Conservation (phyloP, 2,329 filamentous ascomycete genomes). For the Ascochyta pisi region DNA sequence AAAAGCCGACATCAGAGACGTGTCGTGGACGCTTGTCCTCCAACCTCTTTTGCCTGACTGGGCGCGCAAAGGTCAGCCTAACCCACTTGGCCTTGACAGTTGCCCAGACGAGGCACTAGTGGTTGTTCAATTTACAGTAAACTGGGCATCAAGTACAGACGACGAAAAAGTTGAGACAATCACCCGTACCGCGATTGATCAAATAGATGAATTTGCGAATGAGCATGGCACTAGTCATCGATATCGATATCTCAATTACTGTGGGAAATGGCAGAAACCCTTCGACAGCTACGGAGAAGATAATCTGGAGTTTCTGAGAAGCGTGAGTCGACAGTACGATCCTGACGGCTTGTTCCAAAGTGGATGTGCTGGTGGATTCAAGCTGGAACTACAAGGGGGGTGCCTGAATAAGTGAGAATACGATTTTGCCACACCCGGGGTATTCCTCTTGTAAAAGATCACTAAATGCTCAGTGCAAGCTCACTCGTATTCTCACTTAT, state of each 20-base stretch:
- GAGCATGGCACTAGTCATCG: conserved; percentile 22
- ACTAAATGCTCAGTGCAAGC: too few relatives aligned
- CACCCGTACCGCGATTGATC: conserved; percentile 35
- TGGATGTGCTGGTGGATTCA: conserved; percentile 46
- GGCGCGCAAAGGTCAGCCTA: conserved; percentile 23
- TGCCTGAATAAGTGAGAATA: too few relatives aligned
- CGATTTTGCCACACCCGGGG: too few relatives aligned
- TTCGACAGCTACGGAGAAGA: conserved; percentile 42
- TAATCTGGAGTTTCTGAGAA: conserved; percentile 34
- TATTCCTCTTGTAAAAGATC: too few relatives aligned
- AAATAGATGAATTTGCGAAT: conserved; percentile 42
- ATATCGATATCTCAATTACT: conserved; percentile 47
- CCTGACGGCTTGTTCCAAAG: conserved; percentile 46
- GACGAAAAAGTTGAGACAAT: conserved; percentile 38
- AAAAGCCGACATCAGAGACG: conserved; percentile 29
- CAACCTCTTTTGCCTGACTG: conserved; percentile 26
- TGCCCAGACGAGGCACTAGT: conserved; percentile 37
- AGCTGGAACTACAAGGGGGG: conserved; percentile 19
- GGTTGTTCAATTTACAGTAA: conserved; percentile 44
- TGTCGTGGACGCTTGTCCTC: conserved; percentile 44
- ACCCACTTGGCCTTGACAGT: conserved; percentile 21
- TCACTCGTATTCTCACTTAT: too few relatives aligned
- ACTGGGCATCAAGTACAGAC: conserved; percentile 38
- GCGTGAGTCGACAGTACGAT: conserved; percentile 46
- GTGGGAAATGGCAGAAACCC: conserved; percentile 47